Evolutionary conservation across 805 yeast genomes (phyloP).

Genomic region (Ogataea nakhonphanomensis): DNA sequence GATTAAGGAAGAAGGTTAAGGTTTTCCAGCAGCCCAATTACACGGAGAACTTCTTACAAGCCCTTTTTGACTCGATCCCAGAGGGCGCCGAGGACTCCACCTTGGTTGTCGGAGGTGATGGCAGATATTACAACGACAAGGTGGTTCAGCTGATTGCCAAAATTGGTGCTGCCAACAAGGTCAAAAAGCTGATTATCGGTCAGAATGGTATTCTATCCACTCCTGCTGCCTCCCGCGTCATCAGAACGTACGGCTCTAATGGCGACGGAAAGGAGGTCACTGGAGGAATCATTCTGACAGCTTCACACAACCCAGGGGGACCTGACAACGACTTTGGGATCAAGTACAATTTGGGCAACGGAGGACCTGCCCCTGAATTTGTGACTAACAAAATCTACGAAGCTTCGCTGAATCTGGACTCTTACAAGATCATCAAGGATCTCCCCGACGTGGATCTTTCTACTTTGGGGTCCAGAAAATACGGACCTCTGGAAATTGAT

Average conservation of each 20-base stretch:
- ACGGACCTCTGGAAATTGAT: constrained; percentile 69
- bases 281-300: constrained; percentile 95
- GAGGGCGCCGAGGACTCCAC: constrained; percentile 76
- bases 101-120: constrained; percentile 95
- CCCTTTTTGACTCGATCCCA: constrained; percentile 82
- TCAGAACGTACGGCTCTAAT: constrained; percentile 52
- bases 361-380: constrained; percentile 97
- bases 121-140: constrained; percentile 82
- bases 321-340: constrained; percentile 90
- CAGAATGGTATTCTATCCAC: constrained; percentile 87
- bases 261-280: constrained; percentile 52
- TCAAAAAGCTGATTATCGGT: constrained; percentile 79
- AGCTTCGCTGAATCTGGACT: constrained; percentile 52
- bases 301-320: constrained; percentile 98
- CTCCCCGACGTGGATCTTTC: constrained; percentile 65
- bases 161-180: constrained; percentile 91
- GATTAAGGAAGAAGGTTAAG: constrained; percentile 85
- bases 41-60: constrained; percentile 91
- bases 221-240: constrained; percentile 94
- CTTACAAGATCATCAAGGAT: constrained; percentile 56
- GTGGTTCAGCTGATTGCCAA: constrained; percentile 78
- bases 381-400: constrained; percentile 87
- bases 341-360: constrained; percentile 90
- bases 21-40: constrained; percentile 77
- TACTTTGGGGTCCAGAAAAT: constrained; percentile 46